Conservation (phyloP, 1,284 basidiomycete genomes). For the Tausonia pullulans region DNA sequence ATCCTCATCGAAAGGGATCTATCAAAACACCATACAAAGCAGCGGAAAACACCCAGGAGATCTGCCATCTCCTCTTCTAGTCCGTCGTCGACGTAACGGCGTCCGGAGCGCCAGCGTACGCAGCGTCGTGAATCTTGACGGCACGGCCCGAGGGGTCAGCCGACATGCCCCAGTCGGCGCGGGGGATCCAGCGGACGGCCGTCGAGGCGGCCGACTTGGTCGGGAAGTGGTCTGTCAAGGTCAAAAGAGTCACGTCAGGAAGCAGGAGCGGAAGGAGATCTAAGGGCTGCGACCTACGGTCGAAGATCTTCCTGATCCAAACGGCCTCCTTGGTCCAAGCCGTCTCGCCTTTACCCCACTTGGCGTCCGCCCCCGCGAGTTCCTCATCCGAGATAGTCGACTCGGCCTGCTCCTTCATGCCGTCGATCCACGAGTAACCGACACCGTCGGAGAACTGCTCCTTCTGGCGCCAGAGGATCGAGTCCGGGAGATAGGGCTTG, state of each 20-base stretch:
- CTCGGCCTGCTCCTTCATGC: slow-evolving; percentile 83
- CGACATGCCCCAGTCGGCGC: slow-evolving; percentile 48
- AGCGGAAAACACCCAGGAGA: too few relatives aligned
- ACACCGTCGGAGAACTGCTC: slow-evolving; percentile 99
- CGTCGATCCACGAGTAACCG: slow-evolving; percentile 99
- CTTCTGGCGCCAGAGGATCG: slow-evolving; percentile 97
- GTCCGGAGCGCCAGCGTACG: slow-evolving; percentile 38
- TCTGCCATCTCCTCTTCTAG: neutral
- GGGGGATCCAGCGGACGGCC: slow-evolving; percentile 64
- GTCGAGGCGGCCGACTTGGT: slow-evolving; percentile 75
- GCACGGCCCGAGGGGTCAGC: slow-evolving; percentile 90
- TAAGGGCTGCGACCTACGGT: slow-evolving; percentile 42
- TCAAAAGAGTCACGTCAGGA: neutral
- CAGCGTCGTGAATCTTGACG: slow-evolving; percentile 85
- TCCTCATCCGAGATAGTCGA: slow-evolving; percentile 65
- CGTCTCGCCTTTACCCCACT: slow-evolving; percentile 55
- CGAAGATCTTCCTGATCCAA: slow-evolving; percentile 87
- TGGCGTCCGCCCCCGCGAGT: slow-evolving; percentile 60
- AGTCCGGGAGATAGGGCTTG: slow-evolving; percentile 84
- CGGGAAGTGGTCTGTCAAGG: slow-evolving; percentile 59
- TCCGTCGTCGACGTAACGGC: too few relatives aligned
- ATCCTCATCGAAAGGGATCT: too few relatives aligned
- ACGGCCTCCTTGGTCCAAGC: slow-evolving; percentile 97
- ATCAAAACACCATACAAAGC: too few relatives aligned
- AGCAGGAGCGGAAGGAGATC: slow-evolving; percentile 9